A percentile compares a stretch with the other conserved stretches of the same genome.
These are phyloP conservation scores for Angomonas ambiguus DNA, from an alignment of 208 protist species.

Conservation along the genomic window DNA sequence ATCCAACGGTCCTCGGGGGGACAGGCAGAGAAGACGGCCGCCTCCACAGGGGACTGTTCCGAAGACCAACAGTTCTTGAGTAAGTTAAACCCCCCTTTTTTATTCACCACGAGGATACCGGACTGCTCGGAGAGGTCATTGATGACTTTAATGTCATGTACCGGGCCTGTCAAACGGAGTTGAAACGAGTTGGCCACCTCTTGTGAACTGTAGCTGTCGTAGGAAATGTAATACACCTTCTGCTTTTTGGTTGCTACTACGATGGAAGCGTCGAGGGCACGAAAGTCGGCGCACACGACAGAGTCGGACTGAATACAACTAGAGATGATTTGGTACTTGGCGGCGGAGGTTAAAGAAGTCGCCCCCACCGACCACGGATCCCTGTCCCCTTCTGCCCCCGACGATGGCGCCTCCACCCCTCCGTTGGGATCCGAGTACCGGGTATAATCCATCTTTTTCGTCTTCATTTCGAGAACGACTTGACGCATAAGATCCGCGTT, in stretches of 20 bases:
- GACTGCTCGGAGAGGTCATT: conserved; percentile 86
- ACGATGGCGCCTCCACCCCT: conserved; percentile 1
- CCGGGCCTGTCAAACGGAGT: conserved; percentile 43
- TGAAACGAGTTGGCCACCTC: conserved; percentile 54
- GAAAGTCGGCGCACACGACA: conserved; percentile 62
- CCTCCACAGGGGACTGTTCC: conserved; percentile 50
- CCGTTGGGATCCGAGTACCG: not conserved
- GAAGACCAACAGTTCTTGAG: conserved; percentile 63
- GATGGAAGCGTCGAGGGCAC: conserved; percentile 67
- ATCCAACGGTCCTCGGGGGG: conserved; percentile 48
- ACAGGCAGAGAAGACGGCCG: conserved; percentile 75
- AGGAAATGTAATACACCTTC: conserved; percentile 62
- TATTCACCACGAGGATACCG: conserved; percentile 73
- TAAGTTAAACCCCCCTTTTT: conserved; percentile 67
- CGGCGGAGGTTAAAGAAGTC: not conserved
- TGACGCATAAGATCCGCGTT: conserved; percentile 81
- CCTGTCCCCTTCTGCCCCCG: not conserved
- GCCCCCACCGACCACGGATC: conserved; percentile 10
- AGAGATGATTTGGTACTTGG: conserved; percentile 57
- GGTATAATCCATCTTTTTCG: conserved; percentile 31
- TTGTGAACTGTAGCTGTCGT: conserved; percentile 72
- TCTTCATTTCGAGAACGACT: conserved; percentile 73
- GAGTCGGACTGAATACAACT: conserved; percentile 47
- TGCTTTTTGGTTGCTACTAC: conserved; percentile 71
- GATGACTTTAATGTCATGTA: conserved; percentile 73